These are phyloP conservation scores for Aspergillus fumigatus DNA, from an alignment of 2,329 filamentous ascomycete species.

Conservation along the genomic window DNA sequence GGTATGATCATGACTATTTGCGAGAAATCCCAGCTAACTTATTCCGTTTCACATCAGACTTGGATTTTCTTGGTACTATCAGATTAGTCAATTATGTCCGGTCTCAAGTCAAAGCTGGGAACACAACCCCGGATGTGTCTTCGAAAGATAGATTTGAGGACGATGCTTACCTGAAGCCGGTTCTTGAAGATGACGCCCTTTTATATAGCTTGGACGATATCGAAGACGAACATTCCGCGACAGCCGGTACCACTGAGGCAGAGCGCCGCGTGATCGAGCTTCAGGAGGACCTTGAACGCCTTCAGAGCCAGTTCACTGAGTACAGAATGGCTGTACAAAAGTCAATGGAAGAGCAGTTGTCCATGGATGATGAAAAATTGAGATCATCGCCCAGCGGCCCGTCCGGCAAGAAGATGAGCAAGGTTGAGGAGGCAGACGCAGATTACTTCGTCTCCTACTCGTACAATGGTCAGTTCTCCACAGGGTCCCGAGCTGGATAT, in stretches of 20 bases:
- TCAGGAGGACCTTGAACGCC: slow-evolving; percentile 56
- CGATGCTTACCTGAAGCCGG: slow-evolving; percentile 76
- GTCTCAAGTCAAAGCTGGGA: slow-evolving; percentile 44
- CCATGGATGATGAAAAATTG: slow-evolving; percentile 48
- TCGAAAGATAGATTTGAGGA: slow-evolving; percentile 62
- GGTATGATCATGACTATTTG: not conserved
- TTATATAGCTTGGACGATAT: slow-evolving; percentile 85
- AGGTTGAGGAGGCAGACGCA: slow-evolving; percentile 50
- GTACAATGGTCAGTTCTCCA: slow-evolving; percentile 56
- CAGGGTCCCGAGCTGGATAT: not conserved
- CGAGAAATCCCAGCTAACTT: slow-evolving; percentile 10
- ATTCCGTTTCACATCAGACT: slow-evolving; percentile 36
- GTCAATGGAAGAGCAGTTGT: slow-evolving; percentile 63
- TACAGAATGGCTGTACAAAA: slow-evolving; percentile 63
- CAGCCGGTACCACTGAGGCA: slow-evolving; percentile 29
- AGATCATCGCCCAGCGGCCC: slow-evolving; percentile 14
- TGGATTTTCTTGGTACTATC: slow-evolving; percentile 70
- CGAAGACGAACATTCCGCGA: slow-evolving; percentile 32
- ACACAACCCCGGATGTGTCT: slow-evolving; percentile 52
- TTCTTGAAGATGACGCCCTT: slow-evolving; percentile 82
- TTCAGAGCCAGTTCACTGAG: slow-evolving; percentile 59
- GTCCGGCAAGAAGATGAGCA: slow-evolving; percentile 27
- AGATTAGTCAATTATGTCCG: slow-evolving; percentile 69
- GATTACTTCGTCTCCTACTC: slow-evolving; percentile 63
- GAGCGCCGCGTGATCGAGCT: slow-evolving; percentile 54